phyloP scores from a whole-genome alignment of 768 basidiomycete genomes.

The Candolleomyces eurysporus region DNA sequence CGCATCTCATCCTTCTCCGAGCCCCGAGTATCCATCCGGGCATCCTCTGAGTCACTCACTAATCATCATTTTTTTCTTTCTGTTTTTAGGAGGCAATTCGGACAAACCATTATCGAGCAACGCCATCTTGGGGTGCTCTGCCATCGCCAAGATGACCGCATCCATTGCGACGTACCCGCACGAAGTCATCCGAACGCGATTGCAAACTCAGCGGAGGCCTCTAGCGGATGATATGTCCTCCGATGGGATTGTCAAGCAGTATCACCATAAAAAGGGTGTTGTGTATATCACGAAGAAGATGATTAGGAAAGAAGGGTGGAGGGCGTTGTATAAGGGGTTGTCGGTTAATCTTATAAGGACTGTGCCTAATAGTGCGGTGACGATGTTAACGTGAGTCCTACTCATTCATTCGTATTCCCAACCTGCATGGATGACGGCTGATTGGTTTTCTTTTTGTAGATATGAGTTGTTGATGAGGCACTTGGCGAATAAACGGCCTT shows the following conservation, averaged over 20 bases:
- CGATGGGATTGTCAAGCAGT: constrained; percentile 57
- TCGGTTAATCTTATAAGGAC: constrained; percentile 94
- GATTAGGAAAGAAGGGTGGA: constrained; percentile 81
- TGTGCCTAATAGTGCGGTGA: constrained; percentile 94
- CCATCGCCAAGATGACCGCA: constrained; percentile 94
- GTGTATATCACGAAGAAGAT: constrained; percentile 72
- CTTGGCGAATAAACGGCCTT: constrained; percentile 34
- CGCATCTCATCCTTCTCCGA: no score
- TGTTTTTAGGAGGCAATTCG: constrained; percentile 41
- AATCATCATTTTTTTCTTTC: constrained; percentile 10
- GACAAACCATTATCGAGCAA: constrained; percentile 51
- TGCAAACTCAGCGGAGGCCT: constrained; percentile 81
- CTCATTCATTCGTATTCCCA: not conserved
- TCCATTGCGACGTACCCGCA: constrained; percentile 96
- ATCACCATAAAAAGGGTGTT: constrained; percentile 57
- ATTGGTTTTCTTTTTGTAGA: constrained; percentile 19
- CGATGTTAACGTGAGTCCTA: constrained; percentile 81
- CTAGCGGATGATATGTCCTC: constrained; percentile 58
- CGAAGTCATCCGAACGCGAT: constrained; percentile 96
- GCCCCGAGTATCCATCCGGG: no score
- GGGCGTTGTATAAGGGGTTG: constrained; percentile 87
- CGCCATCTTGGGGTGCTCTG: constrained; percentile 85
- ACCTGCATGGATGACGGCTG: not conserved
- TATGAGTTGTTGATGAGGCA: constrained; percentile 58
- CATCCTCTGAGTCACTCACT: not conserved